Evolutionary conservation across 2,329 filamentous ascomycete species (phyloP).

Genomic region (Metarhizium anisopliae): DNA sequence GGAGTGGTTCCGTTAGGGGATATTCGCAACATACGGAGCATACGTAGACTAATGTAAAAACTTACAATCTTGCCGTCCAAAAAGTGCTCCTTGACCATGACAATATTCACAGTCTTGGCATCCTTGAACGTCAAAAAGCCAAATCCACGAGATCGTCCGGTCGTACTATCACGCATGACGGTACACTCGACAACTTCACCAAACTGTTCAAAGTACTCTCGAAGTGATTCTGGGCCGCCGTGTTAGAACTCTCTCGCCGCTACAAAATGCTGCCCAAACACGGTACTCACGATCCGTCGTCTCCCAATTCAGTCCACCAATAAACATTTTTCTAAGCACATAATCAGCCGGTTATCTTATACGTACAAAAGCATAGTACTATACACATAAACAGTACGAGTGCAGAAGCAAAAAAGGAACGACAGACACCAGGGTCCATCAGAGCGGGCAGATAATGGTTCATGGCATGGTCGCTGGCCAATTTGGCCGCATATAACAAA

Average conservation of each 20-base stretch:
- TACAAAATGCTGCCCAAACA: slow-evolving; percentile 7
- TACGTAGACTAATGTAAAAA: background rate
- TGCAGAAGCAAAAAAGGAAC: background rate
- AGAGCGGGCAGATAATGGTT: background rate
- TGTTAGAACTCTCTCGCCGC: slow-evolving; percentile 1
- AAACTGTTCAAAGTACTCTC: slow-evolving; percentile 96
- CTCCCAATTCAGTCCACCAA: slow-evolving; percentile 97
- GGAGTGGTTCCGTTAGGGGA: background rate
- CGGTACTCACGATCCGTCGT: slow-evolving; percentile 82
- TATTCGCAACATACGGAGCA: background rate
- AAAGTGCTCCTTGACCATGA: slow-evolving; percentile 99
- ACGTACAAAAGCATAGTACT: background rate
- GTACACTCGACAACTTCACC: slow-evolving; percentile 97
- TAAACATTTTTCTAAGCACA: slow-evolving; percentile 88
- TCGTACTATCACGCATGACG: slow-evolving; percentile 96
- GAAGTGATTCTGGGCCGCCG: slow-evolving; percentile 66
- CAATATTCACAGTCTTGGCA: slow-evolving; percentile 93
- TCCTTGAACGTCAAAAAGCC: slow-evolving; percentile 98
- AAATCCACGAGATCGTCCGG: slow-evolving; percentile 88
- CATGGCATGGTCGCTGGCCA: background rate
- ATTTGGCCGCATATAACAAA: background rate
- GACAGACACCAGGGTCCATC: background rate
- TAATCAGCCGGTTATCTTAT: slow-evolving; percentile 1
- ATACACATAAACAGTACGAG: background rate
- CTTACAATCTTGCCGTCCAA: slow-evolving; percentile 96